Evolutionary conservation across 192 early-diverging fungal species (phyloP), one percentile per base, ranked within the genome.

Genomic region (Gamsiella multidivaricata): DNA sequence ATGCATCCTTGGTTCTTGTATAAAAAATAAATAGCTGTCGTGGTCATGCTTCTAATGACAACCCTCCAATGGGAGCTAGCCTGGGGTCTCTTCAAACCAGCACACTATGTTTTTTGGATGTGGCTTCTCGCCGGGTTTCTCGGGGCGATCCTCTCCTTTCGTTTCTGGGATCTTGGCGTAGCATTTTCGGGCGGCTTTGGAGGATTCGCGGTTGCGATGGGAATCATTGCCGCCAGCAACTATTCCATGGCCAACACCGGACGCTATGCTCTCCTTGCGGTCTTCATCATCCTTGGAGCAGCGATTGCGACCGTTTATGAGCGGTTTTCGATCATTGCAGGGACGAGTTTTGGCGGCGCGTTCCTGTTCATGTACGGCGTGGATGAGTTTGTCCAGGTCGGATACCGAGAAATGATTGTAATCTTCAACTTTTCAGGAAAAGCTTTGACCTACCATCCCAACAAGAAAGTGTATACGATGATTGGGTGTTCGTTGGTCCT

Each of bases 341-440:
- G 70, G 2, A 85, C 87, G 0, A 53, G 80, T 34, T 75, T 89
- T 42, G 46, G 73, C 0, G 89, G 89, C 17, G 65, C 85, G 6
- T 89, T 83, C 56, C 29, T 82, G 32, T 37, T 89, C 54, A 62
- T 81, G 49, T 70, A 57, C 23, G 89, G 88, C 6, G 45, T 89
- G 2, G 89, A 90, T 53, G 65, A 83, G 46, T 86, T 87, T 42
- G 23, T 67, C 8, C 70, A 84, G 41, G 64, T 65, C 20, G 88
- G 88, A 0, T 79, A 89, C 56, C 59, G 74, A 3, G 74, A 78
- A 23, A 78, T 78, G 59, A 43, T 78, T 28, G 49, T 69, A 5
- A 64, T 78, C 26, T 65, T 78, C 28, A 23, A 63, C 2, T 59
- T 69, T 25, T 41, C 60, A 5, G 66, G 74, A 8, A 78, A 8